A percentile compares a stretch with the other conserved stretches of the same genome.
phyloP scores from a whole-genome alignment of 257 asterid species.

The Forsythia suspensa region DNA sequence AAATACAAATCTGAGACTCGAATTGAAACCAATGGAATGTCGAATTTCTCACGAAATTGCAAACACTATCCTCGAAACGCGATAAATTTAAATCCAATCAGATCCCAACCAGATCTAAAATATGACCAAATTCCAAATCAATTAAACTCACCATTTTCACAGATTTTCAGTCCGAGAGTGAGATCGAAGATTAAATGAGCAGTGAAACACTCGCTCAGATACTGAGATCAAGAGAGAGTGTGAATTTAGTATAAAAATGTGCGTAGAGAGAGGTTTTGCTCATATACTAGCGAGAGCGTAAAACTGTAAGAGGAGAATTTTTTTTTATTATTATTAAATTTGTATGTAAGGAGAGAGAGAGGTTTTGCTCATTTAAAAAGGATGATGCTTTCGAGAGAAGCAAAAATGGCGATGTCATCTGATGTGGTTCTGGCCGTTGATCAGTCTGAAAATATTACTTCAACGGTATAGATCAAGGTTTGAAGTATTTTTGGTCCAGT shows the following conservation, averaged over 20 bases:
- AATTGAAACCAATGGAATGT: slow-evolving; percentile 20
- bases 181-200: slow-evolving; percentile 1
- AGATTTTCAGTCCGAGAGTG: slow-evolving; percentile 29
- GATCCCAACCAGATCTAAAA: slow-evolving; percentile 35
- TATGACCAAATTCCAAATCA: neutral
- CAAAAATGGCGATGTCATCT: neutral
- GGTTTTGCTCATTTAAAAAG: neutral
- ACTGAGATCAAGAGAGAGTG: slow-evolving; percentile 34
- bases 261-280: neutral
- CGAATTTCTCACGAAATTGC: slow-evolving; percentile 6
- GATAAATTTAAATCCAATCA: slow-evolving; percentile 2
- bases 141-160: slow-evolving; percentile 43
- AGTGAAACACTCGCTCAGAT: slow-evolving; percentile 18
- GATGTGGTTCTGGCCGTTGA: neutral
- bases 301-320: neutral
- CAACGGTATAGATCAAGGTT: neutral
- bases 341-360: neutral
- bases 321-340: no score
- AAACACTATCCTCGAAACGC: neutral
- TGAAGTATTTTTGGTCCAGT: neutral
- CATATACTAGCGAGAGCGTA: neutral
- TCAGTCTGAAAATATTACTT: neutral
- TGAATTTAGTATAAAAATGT: neutral
- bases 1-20: slow-evolving; percentile 21
- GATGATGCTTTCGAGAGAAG: neutral